A percentile compares a stretch with the other conserved stretches of the same genome.
Evolutionary conservation across 2,329 filamentous ascomycete species (phyloP).

Genomic region (Aspergillus unguis): DNA sequence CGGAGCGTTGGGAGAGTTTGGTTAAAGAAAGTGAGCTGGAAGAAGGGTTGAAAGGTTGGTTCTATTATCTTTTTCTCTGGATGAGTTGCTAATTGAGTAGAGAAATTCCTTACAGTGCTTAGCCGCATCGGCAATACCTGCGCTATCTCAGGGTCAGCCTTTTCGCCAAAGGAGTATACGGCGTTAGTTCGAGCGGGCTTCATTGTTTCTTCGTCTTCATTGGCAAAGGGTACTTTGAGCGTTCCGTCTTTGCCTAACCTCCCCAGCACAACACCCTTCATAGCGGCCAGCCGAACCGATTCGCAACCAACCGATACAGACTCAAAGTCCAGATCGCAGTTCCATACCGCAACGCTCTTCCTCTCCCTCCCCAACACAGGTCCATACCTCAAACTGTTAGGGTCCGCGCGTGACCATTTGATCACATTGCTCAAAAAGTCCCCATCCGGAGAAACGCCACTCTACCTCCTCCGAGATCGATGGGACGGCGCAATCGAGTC

Average conservation of each 20-base stretch:
- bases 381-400: constrained; percentile 57
- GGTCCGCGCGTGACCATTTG: constrained; percentile 54
- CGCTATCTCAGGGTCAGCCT: constrained; percentile 44
- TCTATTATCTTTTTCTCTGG: not conserved
- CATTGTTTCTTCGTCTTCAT: constrained; percentile 49
- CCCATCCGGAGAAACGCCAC: constrained; percentile 52
- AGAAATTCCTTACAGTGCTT: constrained; percentile 52
- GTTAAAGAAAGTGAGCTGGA: constrained; percentile 32
- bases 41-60: constrained; percentile 37
- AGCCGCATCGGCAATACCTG: constrained; percentile 45
- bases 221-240: constrained; percentile 39
- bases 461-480: constrained; percentile 54
- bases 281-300: constrained; percentile 27
- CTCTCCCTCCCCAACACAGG: constrained; percentile 60
- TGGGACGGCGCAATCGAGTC: constrained; percentile 61
- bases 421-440: constrained; percentile 52
- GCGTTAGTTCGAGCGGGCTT: constrained; percentile 53
- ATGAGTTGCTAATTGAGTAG: constrained; percentile 22
- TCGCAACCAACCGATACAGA: not conserved
- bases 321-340: constrained; percentile 10
- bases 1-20: constrained; percentile 51
- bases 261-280: constrained; percentile 15
- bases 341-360: constrained; percentile 39
- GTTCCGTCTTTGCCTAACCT: constrained; percentile 40
- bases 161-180: constrained; percentile 48